Evolutionary conservation across 1,284 basidiomycete species (phyloP).

Genomic region (Fomitopsis schrenkii): DNA sequence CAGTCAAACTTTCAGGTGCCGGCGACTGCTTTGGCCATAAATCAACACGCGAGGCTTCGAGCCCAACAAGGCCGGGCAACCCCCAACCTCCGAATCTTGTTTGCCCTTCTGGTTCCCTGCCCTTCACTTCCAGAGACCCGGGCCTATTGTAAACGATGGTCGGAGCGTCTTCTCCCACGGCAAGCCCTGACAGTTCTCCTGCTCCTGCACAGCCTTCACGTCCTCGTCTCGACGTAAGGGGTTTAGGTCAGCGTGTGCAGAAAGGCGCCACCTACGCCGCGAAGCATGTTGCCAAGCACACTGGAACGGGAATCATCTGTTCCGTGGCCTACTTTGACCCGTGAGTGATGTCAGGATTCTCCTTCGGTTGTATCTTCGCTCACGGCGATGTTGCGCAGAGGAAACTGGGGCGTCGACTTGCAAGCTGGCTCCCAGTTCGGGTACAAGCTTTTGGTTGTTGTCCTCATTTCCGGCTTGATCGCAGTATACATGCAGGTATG

Average conservation of each 20-base stretch:
- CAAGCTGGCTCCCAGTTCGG: conserved; percentile 76
- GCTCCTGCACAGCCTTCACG: not conserved
- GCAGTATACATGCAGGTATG: conserved; percentile 75
- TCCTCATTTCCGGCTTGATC: conserved; percentile 81
- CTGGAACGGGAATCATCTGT: conserved; percentile 46
- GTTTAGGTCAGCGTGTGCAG: not conserved
- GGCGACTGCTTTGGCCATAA: not conserved
- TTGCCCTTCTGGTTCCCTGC: too few relatives aligned
- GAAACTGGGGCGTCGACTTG: conserved; percentile 76
- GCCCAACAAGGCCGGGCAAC: not conserved
- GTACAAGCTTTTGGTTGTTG: conserved; percentile 84
- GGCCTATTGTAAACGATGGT: not conserved
- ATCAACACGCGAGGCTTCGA: not conserved
- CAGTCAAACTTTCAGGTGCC: too few relatives aligned
- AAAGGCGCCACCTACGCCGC: conserved; percentile 17
- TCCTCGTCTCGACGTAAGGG: too few relatives aligned
- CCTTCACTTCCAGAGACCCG: not conserved
- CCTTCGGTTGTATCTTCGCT: not conserved
- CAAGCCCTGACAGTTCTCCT: not conserved
- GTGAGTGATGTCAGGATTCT: conserved; percentile 27
- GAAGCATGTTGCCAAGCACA: conserved; percentile 40
- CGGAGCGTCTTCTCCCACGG: not conserved
- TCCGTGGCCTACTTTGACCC: conserved; percentile 55
- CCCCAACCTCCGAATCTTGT: not conserved
- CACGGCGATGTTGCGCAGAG: conserved; percentile 34